Base-by-base conservation (phyloP, 2,329 filamentous ascomycete species). In the Grosmannia clavigera region DNA sequence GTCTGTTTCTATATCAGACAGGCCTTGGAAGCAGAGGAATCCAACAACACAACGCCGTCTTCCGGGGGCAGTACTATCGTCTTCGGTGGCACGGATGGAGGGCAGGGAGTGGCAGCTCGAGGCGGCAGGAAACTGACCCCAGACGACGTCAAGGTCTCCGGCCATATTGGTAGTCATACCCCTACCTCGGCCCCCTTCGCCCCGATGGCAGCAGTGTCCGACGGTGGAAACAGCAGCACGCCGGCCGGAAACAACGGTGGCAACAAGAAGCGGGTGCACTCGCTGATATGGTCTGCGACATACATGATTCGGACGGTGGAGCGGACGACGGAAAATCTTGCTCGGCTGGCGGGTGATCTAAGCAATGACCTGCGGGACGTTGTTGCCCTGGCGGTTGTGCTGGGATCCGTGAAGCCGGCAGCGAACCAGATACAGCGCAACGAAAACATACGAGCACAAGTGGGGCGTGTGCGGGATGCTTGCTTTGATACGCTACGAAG, bases 1-100 rank as follows among this genome's bases (percentile, higher is more conserved):
- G 70, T 82, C 14, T 82, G 80, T 65, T 81, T 78, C 64, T 82
- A 79, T 60, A 79, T 82, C 66, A 73, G 72, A 60, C 70, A 70
- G 50, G 61, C 66, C 5, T 64, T 67, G 25, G 63, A 63, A n/a
- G 64, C 65, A n/a, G 65, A 65, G 40, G 50, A 29, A 27, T 29
- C 40, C 6, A 51, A 22, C 57, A 16, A 46, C 7, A 40, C 35
- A 14, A 35, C 35, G 46, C 12, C n/a, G 29, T 12, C 29, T 3
- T 25, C 25, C 5, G 48, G 22, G 25, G 12, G 48, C 25, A 51
- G 22, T 25, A 27, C 38, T 16, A 14, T 16, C 12, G 10, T 5
- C 14, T 40, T 51, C 27, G n/a, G 25, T 40, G 51, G 38, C 38
- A 19, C 46, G n/a, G 22, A 11, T 25, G 46, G 22, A n/a, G 10